phyloP scores from a whole-genome alignment of 139 green algal species.

The Volvox reticuliferus region DNA sequence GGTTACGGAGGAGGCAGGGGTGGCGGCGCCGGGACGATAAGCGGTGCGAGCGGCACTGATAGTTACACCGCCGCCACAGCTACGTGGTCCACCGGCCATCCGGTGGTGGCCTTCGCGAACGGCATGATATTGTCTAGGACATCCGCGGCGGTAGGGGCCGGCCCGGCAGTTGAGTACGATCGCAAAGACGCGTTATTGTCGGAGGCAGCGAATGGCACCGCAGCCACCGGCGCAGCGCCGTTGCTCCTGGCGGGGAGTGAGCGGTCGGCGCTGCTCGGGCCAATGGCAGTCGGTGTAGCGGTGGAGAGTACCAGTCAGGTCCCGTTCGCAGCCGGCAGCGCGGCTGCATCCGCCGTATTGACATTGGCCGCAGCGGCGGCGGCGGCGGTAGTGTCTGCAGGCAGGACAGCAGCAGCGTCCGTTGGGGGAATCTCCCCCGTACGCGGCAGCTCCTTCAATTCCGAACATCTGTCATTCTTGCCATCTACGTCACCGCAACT shows the following conservation, averaged over 20 bases:
- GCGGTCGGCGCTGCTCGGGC: not conserved
- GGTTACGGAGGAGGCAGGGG: not conserved
- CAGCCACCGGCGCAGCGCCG: not conserved
- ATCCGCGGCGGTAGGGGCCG: not conserved
- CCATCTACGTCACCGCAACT: not conserved
- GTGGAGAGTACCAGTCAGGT: not conserved
- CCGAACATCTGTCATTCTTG: not conserved
- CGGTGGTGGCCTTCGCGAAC: not conserved
- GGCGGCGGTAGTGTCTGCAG: not conserved
- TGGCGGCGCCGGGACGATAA: not conserved
- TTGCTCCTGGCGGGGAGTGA: not conserved
- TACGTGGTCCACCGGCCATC: not conserved
- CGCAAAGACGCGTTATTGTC: no score
- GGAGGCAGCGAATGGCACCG: not conserved
- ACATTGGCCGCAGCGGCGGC: not conserved
- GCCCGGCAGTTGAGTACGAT: not conserved
- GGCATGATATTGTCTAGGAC: not conserved
- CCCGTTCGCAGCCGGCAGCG: not conserved
- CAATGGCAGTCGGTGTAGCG: not conserved
- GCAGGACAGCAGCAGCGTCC: not conserved
- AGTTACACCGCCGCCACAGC: not conserved
- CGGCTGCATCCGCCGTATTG: not conserved
- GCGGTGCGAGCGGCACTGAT: not conserved
- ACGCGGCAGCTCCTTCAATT: not conserved
- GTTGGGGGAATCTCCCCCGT: not conserved